Conservation (phyloP, 179 eudicot species). For the Beta macrorhiza region DNA sequence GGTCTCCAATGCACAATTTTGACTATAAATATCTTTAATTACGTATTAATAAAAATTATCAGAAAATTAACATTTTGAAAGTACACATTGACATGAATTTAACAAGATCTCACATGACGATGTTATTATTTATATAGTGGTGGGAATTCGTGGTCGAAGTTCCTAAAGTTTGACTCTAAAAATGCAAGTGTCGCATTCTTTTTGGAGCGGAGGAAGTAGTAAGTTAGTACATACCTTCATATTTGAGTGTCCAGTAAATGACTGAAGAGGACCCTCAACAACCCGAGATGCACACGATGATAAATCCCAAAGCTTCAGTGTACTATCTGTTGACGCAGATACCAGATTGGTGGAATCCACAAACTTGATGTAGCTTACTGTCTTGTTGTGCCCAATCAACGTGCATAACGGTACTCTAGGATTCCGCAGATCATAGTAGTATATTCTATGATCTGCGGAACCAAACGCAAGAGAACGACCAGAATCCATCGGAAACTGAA, state of each 20-base stretch:
- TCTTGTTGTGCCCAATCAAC: constrained; percentile 78
- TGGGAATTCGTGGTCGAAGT: too few relatives aligned
- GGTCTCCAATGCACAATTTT: too few relatives aligned
- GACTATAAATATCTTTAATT: too few relatives aligned
- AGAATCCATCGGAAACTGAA: constrained; percentile 75
- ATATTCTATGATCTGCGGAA: constrained; percentile 88
- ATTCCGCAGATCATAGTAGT: constrained; percentile 87
- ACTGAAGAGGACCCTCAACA: constrained; percentile 75
- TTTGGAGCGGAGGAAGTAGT: too few relatives aligned
- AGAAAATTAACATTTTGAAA: too few relatives aligned
- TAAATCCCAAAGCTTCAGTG: constrained; percentile 95
- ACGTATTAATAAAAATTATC: too few relatives aligned
- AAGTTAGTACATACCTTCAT: constrained; percentile 54
- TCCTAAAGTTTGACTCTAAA: too few relatives aligned
- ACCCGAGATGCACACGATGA: constrained; percentile 67
- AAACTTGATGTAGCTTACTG: constrained; percentile 96
- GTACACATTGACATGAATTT: too few relatives aligned
- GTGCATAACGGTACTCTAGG: constrained; percentile 75
- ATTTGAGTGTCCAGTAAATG: constrained; percentile 88
- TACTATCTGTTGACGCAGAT: constrained; percentile 87
- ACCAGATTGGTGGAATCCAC: constrained; percentile 77
- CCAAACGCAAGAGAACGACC: constrained; percentile 88
- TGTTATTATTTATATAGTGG: too few relatives aligned
- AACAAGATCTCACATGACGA: too few relatives aligned
- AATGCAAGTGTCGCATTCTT: too few relatives aligned